These are phyloP conservation scores for Scutellaria barbata DNA, from an alignment of 257 asterid species.

Conservation along the genomic window DNA sequence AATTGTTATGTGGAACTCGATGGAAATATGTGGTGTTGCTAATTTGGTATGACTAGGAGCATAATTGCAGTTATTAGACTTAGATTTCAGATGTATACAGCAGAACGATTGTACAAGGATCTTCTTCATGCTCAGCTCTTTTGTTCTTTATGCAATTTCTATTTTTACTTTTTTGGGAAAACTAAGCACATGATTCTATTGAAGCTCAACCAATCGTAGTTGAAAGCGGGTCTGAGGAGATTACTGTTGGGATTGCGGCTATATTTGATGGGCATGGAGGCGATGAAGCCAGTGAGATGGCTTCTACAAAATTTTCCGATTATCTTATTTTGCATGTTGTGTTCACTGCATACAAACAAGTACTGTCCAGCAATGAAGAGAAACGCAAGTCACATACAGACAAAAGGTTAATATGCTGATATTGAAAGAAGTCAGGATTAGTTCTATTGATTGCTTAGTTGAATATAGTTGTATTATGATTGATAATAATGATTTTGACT, in stretches of 20 bases:
- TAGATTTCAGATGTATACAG: neutral
- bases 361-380: slow-evolving; percentile 34
- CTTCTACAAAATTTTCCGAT: slow-evolving; percentile 56
- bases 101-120: neutral
- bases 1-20: neutral
- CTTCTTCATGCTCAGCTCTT: slow-evolving; percentile 9
- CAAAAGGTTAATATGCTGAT: slow-evolving; percentile 38
- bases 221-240: slow-evolving; percentile 43
- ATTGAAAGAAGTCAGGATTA: slow-evolving; percentile 5
- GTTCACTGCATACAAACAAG: slow-evolving; percentile 50
- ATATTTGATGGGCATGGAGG: slow-evolving; percentile 91
- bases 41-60: neutral
- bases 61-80: neutral
- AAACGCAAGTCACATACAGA: slow-evolving; percentile 33
- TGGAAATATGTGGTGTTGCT: neutral
- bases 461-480: neutral
- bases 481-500: slow-evolving; percentile 12
- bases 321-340: slow-evolving; percentile 54
- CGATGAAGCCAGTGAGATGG: slow-evolving; percentile 73
- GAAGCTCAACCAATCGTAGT: slow-evolving; percentile 43
- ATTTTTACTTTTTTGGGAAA: neutral
- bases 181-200: slow-evolving; percentile 6
- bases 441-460: slow-evolving; percentile 1
- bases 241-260: slow-evolving; percentile 59
- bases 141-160: neutral